phyloP scores from a whole-genome alignment of 1,284 basidiomycete genomes.

The Prillingera fragicola region DNA sequence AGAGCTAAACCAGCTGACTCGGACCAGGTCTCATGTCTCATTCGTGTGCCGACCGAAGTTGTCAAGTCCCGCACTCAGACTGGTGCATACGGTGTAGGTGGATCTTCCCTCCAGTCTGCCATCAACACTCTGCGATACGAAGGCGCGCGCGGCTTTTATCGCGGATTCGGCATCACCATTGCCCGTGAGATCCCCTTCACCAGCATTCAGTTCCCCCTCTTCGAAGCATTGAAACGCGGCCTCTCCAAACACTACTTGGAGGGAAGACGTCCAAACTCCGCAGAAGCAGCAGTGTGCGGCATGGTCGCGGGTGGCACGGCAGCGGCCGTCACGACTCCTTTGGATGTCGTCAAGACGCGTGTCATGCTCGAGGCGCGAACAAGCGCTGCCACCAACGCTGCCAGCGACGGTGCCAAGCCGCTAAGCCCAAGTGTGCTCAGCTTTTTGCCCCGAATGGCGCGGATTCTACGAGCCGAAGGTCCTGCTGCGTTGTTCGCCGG shows the following conservation, averaged over 20 bases:
- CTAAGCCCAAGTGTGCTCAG: slow-evolving; percentile 51
- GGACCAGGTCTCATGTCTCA: slow-evolving; percentile 75
- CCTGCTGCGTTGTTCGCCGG: slow-evolving; percentile 73
- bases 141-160: slow-evolving; percentile 66
- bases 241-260: slow-evolving; percentile 51
- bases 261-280: slow-evolving; percentile 59
- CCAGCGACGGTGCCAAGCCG: neutral
- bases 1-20: slow-evolving; percentile 14
- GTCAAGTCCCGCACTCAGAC: slow-evolving; percentile 83
- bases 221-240: slow-evolving; percentile 75
- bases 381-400: too few relatives aligned
- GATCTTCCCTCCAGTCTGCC: slow-evolving; percentile 42
- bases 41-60: slow-evolving; percentile 90
- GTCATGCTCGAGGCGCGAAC: slow-evolving; percentile 79
- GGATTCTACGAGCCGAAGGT: slow-evolving; percentile 73
- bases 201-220: slow-evolving; percentile 93
- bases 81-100: slow-evolving; percentile 57
- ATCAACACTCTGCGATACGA: slow-evolving; percentile 55
- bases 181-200: slow-evolving; percentile 94
- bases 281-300: slow-evolving; percentile 87
- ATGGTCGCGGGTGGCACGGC: slow-evolving; percentile 85
- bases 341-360: slow-evolving; percentile 95
- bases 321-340: slow-evolving; percentile 83
- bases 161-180: slow-evolving; percentile 72
- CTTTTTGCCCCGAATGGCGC: slow-evolving; percentile 54